These are phyloP conservation scores for Pseudogymnoascus sp. DNA, from an alignment of 2,329 filamentous ascomycete genomes.

Conservation along the genomic window DNA sequence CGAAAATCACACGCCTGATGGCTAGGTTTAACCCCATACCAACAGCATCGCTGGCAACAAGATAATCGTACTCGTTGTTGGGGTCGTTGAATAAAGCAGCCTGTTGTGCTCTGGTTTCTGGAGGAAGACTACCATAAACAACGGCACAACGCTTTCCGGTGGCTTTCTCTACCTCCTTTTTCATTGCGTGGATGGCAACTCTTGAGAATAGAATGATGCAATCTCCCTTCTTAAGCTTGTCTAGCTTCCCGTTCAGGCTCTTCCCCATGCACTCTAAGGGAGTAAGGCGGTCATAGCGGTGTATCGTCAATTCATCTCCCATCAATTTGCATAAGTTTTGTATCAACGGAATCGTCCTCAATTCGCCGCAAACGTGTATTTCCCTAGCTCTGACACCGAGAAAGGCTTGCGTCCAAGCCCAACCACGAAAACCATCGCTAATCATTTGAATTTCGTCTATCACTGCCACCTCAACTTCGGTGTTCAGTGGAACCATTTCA, in stretches of 20 bases:
- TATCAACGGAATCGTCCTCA: conserved; percentile 72
- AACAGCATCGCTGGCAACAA: conserved; percentile 92
- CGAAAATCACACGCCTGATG: conserved; percentile 86
- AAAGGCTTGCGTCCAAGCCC: conserved; percentile 89
- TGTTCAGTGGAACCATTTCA: conserved; percentile 63
- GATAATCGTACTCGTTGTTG: conserved; percentile 87
- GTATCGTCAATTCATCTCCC: conserved; percentile 76
- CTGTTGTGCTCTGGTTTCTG: conserved; percentile 87
- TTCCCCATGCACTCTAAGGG: conserved; percentile 59
- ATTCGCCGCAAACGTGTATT: conserved; percentile 88
- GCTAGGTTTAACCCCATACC: conserved; percentile 95
- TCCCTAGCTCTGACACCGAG: conserved; percentile 82
- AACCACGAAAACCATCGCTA: conserved; percentile 68
- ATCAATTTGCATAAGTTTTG: conserved; percentile 67
- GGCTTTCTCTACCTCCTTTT: conserved; percentile 64
- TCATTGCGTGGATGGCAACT: conserved; percentile 71
- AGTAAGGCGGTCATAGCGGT: conserved; percentile 77
- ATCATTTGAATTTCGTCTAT: conserved; percentile 99
- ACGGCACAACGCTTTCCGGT: conserved; percentile 82
- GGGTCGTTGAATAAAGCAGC: conserved; percentile 92
- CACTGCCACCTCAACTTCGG: conserved; percentile 71
- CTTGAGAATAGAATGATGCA: conserved; percentile 84
- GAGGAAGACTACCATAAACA: conserved; percentile 85
- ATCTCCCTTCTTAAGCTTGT: conserved; percentile 75
- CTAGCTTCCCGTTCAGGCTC: conserved; percentile 58